Conservation (phyloP, 106 monocot genomes). For the Amphibolis antarctica region DNA sequence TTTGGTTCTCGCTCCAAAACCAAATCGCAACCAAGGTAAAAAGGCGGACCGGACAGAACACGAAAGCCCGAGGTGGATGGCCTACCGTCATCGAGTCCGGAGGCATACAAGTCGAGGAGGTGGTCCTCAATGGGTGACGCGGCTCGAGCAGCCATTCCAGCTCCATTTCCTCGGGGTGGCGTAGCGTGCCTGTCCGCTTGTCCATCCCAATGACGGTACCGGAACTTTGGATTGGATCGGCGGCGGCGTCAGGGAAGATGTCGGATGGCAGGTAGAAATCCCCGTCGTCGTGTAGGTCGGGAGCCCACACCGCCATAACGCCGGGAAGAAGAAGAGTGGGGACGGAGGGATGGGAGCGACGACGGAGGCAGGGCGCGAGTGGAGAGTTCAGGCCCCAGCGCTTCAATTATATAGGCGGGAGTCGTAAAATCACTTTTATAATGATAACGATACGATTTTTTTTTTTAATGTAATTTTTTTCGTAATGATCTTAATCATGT, state of each 20-base stretch:
- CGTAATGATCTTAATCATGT: no score
- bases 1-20: neutral
- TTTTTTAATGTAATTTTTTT: no score
- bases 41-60: neutral
- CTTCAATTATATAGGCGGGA: no score
- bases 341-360: neutral
- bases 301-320: neutral
- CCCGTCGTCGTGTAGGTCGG: neutral
- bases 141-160: neutral
- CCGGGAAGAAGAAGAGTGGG: neutral
- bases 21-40: neutral
- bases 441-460: no score
- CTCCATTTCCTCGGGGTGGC: neutral
- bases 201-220: neutral
- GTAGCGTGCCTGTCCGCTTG: neutral
- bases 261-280: slow-evolving; percentile 2
- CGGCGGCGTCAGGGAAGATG: neutral
- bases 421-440: no score
- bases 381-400: no score
- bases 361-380: no score
- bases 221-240: neutral
- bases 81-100: neutral
- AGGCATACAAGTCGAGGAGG: neutral
- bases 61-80: neutral
- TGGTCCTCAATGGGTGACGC: neutral